Evolutionary conservation across 306 rosid genomes (phyloP).

Genomic region (Psophocarpus tetragonolobus): DNA sequence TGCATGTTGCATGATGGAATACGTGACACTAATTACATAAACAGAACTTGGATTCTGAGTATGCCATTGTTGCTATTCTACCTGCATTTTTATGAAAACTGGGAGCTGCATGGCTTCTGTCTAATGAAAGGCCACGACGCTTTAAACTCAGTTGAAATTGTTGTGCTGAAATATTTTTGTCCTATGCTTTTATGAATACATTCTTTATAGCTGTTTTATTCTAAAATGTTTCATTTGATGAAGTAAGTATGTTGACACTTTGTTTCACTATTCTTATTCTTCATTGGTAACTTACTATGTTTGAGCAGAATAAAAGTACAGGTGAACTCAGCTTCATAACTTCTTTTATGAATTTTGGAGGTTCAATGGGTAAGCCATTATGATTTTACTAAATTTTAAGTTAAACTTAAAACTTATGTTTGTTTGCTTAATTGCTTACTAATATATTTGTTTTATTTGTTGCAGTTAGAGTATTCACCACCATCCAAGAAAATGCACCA

Average conservation of each 20-base stretch:
- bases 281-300: conserved; percentile 32
- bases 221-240: conserved; percentile 13
- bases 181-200: conserved; percentile 19
- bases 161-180: conserved; percentile 23
- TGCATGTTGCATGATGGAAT: conserved; percentile 7
- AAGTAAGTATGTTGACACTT: conserved; percentile 21
- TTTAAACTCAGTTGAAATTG: conserved; percentile 17
- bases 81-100: conserved; percentile 23
- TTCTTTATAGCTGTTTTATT: background rate
- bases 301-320: conserved; percentile 83
- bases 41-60: conserved; percentile 10
- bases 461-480: conserved; percentile 93
- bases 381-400: background rate
- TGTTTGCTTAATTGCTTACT: background rate
- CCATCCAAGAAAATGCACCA: conserved; percentile 90
- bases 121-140: conserved; percentile 11
- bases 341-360: conserved; percentile 85
- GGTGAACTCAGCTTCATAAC: conserved; percentile 99
- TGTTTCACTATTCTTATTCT: conserved; percentile 28
- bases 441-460: conserved; percentile 30
- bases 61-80: conserved; percentile 7
- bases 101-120: conserved; percentile 6
- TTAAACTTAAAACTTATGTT: conserved; percentile 30
- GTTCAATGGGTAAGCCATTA: conserved; percentile 77
- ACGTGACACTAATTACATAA: conserved; percentile 13